A percentile compares a stretch with the other conserved stretches of the same genome.
These are phyloP conservation scores for Casuarina glauca DNA, from an alignment of 306 rosid genomes.

Conservation along the genomic window DNA sequence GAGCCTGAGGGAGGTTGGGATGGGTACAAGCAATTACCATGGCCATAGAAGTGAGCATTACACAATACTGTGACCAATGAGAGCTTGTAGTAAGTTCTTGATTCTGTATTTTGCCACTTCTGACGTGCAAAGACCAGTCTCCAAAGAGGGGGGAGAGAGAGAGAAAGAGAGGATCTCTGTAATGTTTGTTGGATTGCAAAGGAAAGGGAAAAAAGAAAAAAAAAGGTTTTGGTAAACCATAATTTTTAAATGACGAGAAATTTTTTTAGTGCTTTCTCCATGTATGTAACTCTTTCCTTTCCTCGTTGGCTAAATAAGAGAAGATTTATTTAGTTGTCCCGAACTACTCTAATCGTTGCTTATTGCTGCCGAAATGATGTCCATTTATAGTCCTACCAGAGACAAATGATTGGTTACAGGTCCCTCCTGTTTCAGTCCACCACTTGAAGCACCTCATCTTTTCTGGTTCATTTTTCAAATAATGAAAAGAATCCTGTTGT, in stretches of 20 bases:
- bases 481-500: no score
- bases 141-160: background rate
- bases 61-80: conserved; percentile 31
- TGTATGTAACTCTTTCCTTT: conserved; percentile 11
- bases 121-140: conserved; percentile 32
- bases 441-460: background rate
- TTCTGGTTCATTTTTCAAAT: background rate
- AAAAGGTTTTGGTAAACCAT: conserved; percentile 17
- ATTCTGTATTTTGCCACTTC: conserved; percentile 39
- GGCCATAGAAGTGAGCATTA: conserved; percentile 43
- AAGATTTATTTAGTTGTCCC: conserved; percentile 1
- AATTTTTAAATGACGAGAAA: conserved; percentile 16
- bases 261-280: conserved; percentile 17
- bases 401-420: no score
- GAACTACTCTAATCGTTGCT: background rate
- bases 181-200: conserved; percentile 30
- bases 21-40: conserved; percentile 56
- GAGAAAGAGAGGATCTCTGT: conserved; percentile 13
- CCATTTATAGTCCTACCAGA: no score
- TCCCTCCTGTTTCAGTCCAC: background rate
- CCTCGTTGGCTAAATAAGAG: conserved; percentile 9
- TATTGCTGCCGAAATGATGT: background rate
- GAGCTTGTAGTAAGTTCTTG: conserved; percentile 50
- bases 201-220: conserved; percentile 25
- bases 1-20: conserved; percentile 82